These are phyloP conservation scores for Hericium coralloides DNA, from an alignment of 768 basidiomycete genomes.

Conservation along the genomic window DNA sequence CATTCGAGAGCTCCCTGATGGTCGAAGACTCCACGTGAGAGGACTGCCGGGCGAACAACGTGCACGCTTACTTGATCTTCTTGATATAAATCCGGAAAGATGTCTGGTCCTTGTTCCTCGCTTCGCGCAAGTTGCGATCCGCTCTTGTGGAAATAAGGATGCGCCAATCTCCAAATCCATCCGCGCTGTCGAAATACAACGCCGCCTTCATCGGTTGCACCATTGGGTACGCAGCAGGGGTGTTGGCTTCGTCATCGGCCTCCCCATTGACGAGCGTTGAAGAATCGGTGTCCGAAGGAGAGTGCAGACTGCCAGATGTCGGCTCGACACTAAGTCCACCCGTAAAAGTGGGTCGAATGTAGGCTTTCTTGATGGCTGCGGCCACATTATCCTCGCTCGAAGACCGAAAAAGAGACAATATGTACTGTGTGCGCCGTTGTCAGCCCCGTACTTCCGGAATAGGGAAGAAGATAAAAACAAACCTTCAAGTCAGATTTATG, in stretches of 20 bases:
- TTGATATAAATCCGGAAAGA: neutral
- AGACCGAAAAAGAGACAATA: no score
- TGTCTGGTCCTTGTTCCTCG: neutral
- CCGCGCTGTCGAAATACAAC: neutral
- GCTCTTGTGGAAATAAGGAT: neutral
- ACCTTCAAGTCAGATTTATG: neutral
- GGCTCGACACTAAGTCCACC: no score
- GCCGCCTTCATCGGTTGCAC: neutral
- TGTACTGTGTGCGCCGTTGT: no score
- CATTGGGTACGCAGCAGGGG: no score
- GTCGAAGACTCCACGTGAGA: neutral
- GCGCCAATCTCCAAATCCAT: neutral
- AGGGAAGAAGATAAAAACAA: neutral
- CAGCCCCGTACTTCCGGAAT: neutral
- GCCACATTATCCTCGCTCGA: no score
- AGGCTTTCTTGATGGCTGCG: no score
- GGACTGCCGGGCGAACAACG: neutral
- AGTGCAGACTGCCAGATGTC: no score
- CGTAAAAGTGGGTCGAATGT: no score
- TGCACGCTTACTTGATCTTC: slow-evolving; percentile 3
- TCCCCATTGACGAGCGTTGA: no score
- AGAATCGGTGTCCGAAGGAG: no score
- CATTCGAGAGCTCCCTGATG: slow-evolving; percentile 8
- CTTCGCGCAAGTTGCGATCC: neutral
- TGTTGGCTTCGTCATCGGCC: no score